Base-by-base conservation (phyloP, 2,329 filamentous ascomycete species). In the Alternaria ventricosa region DNA sequence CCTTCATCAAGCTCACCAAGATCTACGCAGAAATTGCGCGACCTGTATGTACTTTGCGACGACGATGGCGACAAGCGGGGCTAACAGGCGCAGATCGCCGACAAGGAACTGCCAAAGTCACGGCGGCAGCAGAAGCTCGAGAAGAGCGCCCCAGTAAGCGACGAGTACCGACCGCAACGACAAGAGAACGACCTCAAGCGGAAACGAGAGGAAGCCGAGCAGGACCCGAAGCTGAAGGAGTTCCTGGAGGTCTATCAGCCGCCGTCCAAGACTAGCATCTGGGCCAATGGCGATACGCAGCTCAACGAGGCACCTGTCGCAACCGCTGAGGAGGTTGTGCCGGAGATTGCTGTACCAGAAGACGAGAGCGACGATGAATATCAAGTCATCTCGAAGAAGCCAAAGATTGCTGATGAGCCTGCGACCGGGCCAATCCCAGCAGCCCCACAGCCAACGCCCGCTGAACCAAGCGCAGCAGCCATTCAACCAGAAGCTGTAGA, bases 1-100 rank as follows among this genome's bases (percentile, higher is more conserved):
- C 94, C 67, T 99, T 94, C 82, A 93, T 99, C 74, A 93, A 94
- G 73, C 96, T 97, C 92, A 97, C 94, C 61, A 96, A 91, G 84
- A 94, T 99, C 74, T 87, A 87, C 28, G 96, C 97, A 66, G 94
- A 97, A 83, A 84, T 96, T 75, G 96, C 96, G 60, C 90, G 88
- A 79, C 91, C 96, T 64, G 92, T 96, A 84, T 78, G 87, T 53
- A 2, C 25, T 10, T 27, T 60, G 22, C 30, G 5, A 51, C 28
- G 9, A 36, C 13, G 28, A 20, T 51, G 65, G 20, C 12, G 27
- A 46, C 13, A 30, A 43, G 27, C 44, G n/a, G 60, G 30, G 77
- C 79, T 70, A 74, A 84, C 58, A 6, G 9, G 27, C 20, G 56
- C 46, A 80, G 75, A 72, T 79, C n/a, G 54, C 72, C 55, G 78